phyloP scores from a whole-genome alignment of 2,329 filamentous ascomycete genomes.

The Penicillium griseofulvum region DNA sequence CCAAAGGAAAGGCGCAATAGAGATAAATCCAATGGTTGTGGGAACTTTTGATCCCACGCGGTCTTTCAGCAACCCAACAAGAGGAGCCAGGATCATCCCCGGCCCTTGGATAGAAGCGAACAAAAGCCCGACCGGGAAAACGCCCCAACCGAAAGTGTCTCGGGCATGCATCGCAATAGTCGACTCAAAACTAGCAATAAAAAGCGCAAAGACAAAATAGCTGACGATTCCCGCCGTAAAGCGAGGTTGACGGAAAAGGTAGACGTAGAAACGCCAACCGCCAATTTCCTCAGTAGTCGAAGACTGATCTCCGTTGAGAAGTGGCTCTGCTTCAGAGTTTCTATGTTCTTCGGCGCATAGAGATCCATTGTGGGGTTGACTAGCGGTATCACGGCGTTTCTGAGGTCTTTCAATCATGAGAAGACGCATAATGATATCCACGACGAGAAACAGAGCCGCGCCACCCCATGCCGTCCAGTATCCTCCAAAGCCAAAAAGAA shows the following conservation, averaged over 20 bases:
- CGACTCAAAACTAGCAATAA: conserved; percentile 11
- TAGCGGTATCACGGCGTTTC: not conserved
- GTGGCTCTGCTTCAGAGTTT: not conserved
- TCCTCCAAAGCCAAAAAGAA: conserved; percentile 23
- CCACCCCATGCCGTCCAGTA: conserved; percentile 30
- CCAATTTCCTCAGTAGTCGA: not conserved
- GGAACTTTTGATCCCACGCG: conserved; percentile 3
- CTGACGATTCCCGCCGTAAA: conserved; percentile 9
- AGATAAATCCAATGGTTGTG: not conserved
- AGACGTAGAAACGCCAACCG: conserved; percentile 8
- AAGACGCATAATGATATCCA: conserved; percentile 30
- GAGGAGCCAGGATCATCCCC: conserved; percentile 8
- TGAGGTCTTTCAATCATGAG: conserved; percentile 7
- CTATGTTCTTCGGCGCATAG: not conserved
- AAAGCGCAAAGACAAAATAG: conserved; percentile 9
- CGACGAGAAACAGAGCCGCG: conserved; percentile 20
- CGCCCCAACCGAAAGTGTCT: conserved; percentile 11
- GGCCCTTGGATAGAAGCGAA: conserved; percentile 11
- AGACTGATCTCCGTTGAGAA: not conserved
- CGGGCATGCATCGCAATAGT: conserved; percentile 13
- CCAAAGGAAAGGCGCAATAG: conserved; percentile 3
- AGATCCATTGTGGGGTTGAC: not conserved
- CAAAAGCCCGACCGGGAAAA: conserved; percentile 10
- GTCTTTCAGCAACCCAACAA: conserved; percentile 4
- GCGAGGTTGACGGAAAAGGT: conserved; percentile 1